Base-by-base conservation (phyloP, 2,329 filamentous ascomycete genomes). In the Beauveria brongniartii region DNA sequence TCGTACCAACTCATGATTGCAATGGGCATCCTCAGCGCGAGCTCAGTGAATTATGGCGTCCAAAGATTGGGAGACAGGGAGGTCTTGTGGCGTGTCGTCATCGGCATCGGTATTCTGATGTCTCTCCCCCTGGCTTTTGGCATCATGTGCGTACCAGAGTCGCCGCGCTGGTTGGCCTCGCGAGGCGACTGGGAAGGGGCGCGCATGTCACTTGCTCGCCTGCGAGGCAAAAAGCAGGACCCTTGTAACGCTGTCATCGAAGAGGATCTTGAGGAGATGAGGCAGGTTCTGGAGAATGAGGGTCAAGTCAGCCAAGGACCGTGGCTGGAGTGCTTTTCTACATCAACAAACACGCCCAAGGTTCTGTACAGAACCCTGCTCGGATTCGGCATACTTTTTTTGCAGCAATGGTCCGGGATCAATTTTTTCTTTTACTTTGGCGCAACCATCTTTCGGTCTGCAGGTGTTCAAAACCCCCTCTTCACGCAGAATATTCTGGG, bases 1-100 rank as follows among this genome's bases (percentile, higher is more conserved):
- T 84, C 82, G n/a, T 90, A 90, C 72, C 88, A 90, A 73, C 81
- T 90, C 18, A 85, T 89, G 74, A 88, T 90, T 70, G 90, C 87
- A 0, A 76, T 89, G 30, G 88, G 88, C 40, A 89, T 90, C 64
- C 82, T 84, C 58, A 69, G 80, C 22, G 76, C 80, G 59, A 81
- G 82, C 65, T 73, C 79, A 59, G 77, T 85, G 67, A 84, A 84
- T 70, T 82, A 75, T 58, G 81, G 79, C 48, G 75, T 80, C 10
- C 73, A 76, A 48, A 67, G 67, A 10, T 77, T 80, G 65, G 61
- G 79, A 50, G 67, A 74, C 3, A 69, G 70, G 0, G 71, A 75
- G 47, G 72, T 69, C 0, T 81, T 83, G 1, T 90, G 87, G 84
- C 79, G 86, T 52, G 80, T 88, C 24, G 80, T 88, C 47, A 82